A percentile compares a stretch with the other conserved stretches of the same genome.
Evolutionary conservation across 2,329 filamentous ascomycete species (phyloP).

Genomic region (Elsinoe australis): DNA sequence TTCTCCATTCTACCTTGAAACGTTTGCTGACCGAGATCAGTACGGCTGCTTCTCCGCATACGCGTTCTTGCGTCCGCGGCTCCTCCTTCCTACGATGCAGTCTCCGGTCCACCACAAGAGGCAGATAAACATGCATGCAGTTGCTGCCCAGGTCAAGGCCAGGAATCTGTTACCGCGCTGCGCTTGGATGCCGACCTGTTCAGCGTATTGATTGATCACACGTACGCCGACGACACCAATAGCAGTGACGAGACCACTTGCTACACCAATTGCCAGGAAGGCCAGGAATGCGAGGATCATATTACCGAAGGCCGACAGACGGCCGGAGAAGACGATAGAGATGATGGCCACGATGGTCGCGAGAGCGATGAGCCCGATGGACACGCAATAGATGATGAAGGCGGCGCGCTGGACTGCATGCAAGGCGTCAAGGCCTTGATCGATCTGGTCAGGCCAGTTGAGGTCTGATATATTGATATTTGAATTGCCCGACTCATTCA

Average conservation of each 20-base stretch:
- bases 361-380: constrained; percentile 46
- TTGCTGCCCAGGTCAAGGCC: constrained; percentile 53
- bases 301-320: constrained; percentile 44
- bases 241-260: constrained; percentile 66
- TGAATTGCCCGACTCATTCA: constrained; percentile 36
- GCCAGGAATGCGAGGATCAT: constrained; percentile 44
- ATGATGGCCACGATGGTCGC: constrained; percentile 42
- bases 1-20: too few species aligned
- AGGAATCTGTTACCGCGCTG: constrained; percentile 49
- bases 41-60: constrained; percentile 14
- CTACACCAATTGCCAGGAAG: constrained; percentile 56
- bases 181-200: constrained; percentile 43
- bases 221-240: constrained; percentile 47
- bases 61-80: constrained; percentile 1
- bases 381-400: constrained; percentile 54
- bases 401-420: constrained; percentile 44
- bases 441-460: constrained; percentile 50
- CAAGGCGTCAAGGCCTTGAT: constrained; percentile 46
- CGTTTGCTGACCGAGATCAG: not conserved
- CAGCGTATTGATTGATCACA: constrained; percentile 48
- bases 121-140: constrained; percentile 23
- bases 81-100: constrained; percentile 9
- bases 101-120: constrained; percentile 14
- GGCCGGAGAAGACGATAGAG: constrained; percentile 39
- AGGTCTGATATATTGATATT: constrained; percentile 46